Conservation (phyloP, 306 rosid genomes). For the Corylus americana region DNA sequence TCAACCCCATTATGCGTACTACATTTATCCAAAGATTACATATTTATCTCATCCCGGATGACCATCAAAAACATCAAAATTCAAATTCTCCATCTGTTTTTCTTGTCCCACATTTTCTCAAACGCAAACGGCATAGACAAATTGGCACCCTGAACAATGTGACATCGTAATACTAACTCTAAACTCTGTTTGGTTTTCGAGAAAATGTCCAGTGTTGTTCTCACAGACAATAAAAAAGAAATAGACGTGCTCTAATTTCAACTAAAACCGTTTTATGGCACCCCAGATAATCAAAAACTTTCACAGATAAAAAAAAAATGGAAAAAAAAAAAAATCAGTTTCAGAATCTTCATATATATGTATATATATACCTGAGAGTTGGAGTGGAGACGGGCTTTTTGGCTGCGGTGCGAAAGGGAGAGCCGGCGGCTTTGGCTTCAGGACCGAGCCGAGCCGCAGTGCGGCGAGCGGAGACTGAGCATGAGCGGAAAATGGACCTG, state of each 20-base stretch:
- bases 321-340: neutral
- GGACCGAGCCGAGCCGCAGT: constrained; percentile 46
- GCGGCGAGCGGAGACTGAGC: constrained; percentile 35
- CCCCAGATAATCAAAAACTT: neutral
- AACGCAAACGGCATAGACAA: neutral
- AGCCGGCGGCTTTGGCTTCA: constrained; percentile 59
- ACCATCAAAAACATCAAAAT: no score
- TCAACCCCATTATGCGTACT: neutral
- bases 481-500: constrained; percentile 70
- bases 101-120: neutral
- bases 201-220: neutral
- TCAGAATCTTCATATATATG: neutral
- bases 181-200: neutral
- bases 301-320: neutral
- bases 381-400: constrained; percentile 48
- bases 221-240: neutral
- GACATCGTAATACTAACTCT: neutral
- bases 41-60: neutral
- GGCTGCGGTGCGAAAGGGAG: constrained; percentile 55
- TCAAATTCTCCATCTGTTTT: neutral
- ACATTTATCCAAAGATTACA: neutral
- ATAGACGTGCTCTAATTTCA: neutral
- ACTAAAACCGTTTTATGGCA: neutral
- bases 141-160: neutral
- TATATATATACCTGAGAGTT: constrained; percentile 45